phyloP scores from a whole-genome alignment of 768 basidiomycete species.

The Boletus subcaerulescens region DNA sequence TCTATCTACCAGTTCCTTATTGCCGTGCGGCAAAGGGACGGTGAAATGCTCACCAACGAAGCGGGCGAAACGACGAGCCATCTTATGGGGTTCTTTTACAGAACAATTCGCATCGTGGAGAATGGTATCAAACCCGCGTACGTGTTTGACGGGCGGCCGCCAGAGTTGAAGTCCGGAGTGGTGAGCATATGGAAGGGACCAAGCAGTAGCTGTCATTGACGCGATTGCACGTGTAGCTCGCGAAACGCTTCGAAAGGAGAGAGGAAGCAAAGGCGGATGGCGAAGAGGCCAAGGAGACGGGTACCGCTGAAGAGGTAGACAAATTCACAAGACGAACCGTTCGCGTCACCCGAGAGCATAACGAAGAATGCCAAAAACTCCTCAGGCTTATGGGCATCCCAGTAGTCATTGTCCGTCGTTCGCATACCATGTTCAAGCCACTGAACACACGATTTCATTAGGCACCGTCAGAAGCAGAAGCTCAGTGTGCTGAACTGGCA shows the following conservation, averaged over 20 bases:
- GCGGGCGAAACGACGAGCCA: conserved; percentile 97
- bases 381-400: conserved; percentile 97
- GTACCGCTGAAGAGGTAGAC: conserved; percentile 91
- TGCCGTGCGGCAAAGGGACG: conserved; percentile 93
- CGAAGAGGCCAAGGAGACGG: conserved; percentile 95
- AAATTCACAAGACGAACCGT: conserved; percentile 87
- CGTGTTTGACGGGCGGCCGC: conserved; percentile 98
- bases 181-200: conserved; percentile 49
- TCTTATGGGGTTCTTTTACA: conserved; percentile 98
- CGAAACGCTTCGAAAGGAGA: conserved; percentile 88
- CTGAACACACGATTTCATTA: conserved; percentile 30
- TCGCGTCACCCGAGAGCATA: conserved; percentile 93
- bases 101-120: conserved; percentile 96
- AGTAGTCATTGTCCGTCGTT: conserved; percentile 71
- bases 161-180: conserved; percentile 94
- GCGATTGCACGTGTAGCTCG: conserved; percentile 54
- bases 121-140: conserved; percentile 98
- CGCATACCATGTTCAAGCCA: background rate
- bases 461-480: conserved; percentile 99
- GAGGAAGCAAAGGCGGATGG: conserved; percentile 94
- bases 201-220: background rate
- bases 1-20: conserved; percentile 98
- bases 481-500: conserved; percentile 98
- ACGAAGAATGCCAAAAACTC: conserved; percentile 88
- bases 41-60: conserved; percentile 96